These are phyloP conservation scores for Didymella segeticola DNA, from an alignment of 2,329 filamentous ascomycete genomes.

Conservation along the genomic window DNA sequence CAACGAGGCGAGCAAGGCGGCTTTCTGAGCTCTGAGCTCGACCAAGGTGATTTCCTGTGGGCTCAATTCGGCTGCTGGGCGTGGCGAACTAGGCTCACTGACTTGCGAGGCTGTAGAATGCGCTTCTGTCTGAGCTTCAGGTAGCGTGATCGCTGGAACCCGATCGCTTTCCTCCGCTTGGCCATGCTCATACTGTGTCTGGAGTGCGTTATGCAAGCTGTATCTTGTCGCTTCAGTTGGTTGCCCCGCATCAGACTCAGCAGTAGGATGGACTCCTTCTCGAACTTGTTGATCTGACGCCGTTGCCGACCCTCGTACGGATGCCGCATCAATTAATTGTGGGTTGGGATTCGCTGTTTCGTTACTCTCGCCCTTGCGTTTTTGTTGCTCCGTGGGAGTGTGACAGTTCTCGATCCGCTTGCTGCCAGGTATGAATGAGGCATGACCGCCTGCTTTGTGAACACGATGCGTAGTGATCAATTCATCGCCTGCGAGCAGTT, in stretches of 20 bases:
- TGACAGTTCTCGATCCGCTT: too few species aligned
- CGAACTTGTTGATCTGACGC: neutral
- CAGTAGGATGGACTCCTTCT: neutral
- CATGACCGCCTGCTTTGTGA: neutral
- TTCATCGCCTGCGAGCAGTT: neutral
- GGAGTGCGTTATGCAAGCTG: neutral
- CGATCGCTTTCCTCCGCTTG: too few species aligned
- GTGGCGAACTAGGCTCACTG: neutral
- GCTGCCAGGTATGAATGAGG: neutral
- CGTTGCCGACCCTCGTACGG: neutral
- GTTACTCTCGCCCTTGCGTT: too few species aligned
- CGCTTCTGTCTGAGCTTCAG: neutral
- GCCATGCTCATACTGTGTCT: neutral
- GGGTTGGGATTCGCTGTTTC: too few species aligned
- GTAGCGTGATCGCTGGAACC: neutral
- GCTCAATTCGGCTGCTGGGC: conserved; percentile 16
- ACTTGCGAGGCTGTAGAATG: neutral
- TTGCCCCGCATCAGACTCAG: neutral
- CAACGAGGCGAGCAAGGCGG: conserved; percentile 43
- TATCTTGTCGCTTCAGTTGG: neutral
- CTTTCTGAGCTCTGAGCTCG: conserved; percentile 54
- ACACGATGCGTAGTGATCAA: neutral
- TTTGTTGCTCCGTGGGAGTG: too few species aligned
- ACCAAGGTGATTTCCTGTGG: conserved; percentile 58
- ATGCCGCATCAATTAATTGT: neutral